phyloP scores from a whole-genome alignment of 352 stramenopile species.

The Phytophthora sp. region DNA sequence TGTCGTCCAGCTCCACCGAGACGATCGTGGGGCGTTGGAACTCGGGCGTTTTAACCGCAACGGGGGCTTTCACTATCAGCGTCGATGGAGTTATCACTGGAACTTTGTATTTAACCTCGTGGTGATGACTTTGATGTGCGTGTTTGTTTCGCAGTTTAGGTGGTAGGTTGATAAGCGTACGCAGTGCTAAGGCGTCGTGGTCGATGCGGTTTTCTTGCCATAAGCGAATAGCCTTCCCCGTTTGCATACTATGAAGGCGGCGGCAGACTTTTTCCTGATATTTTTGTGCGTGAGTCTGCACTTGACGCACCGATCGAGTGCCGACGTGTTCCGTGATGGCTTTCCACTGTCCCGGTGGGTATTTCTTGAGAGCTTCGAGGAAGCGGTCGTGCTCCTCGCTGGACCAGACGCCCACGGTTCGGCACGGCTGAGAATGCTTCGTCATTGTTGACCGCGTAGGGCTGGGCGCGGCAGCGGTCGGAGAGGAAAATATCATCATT shows the following conservation, averaged over 20 bases:
- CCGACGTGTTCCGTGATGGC: conserved; percentile 50
- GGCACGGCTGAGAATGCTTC: conserved; percentile 10
- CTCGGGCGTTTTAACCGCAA: conserved; percentile 4
- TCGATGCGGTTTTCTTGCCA: conserved; percentile 70
- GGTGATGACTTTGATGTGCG: conserved; percentile 15
- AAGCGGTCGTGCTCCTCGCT: conserved; percentile 67
- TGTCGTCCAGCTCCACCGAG: conserved; percentile 17
- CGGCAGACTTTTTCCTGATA: conserved; percentile 81
- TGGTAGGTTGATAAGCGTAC: conserved; percentile 40
- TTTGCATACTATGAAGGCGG: conserved; percentile 61
- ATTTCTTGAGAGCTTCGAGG: conserved; percentile 55
- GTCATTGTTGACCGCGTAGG: conserved; percentile 4
- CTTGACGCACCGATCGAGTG: conserved; percentile 65
- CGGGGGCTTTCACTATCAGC: neutral
- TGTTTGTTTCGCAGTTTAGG: conserved; percentile 36
- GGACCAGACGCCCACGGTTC: conserved; percentile 54
- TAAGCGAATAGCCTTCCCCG: conserved; percentile 53
- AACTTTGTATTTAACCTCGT: conserved; percentile 9
- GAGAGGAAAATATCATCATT: conserved; percentile 21
- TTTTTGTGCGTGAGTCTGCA: conserved; percentile 70
- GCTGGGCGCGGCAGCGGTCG: conserved; percentile 7
- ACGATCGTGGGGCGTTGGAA: conserved; percentile 35
- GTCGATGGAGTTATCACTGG: neutral
- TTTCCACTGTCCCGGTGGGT: conserved; percentile 58
- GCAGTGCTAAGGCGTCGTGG: conserved; percentile 48